Conservation (phyloP, 768 basidiomycete species). For the Tulasnella sp. region DNA sequence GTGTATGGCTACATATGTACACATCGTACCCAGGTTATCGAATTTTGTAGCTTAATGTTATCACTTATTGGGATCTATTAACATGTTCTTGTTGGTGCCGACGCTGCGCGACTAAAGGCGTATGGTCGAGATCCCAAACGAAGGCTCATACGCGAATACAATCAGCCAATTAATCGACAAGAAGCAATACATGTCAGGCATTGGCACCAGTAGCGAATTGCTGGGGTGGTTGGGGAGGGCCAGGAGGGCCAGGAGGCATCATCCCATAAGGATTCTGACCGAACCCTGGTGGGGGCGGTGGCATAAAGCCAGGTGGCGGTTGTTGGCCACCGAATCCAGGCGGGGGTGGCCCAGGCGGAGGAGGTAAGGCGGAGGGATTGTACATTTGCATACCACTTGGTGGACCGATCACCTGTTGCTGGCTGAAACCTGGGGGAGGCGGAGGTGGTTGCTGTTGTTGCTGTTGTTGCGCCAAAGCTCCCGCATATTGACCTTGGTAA, state of each 20-base stretch:
- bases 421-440: conserved; percentile 69
- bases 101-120: too few relatives aligned
- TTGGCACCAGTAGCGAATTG: conserved; percentile 8
- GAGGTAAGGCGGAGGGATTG: conserved; percentile 9
- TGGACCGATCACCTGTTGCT: conserved; percentile 45
- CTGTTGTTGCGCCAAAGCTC: conserved; percentile 52
- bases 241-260: conserved; percentile 31
- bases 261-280: conserved; percentile 27
- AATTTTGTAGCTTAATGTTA: too few relatives aligned
- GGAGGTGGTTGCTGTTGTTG: conserved; percentile 40
- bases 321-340: conserved; percentile 13
- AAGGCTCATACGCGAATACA: too few relatives aligned
- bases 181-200: too few relatives aligned
- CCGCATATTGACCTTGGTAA: conserved; percentile 90
- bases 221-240: neutral
- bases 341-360: conserved; percentile 4
- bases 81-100: too few relatives aligned
- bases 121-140: too few relatives aligned
- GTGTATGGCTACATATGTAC: too few relatives aligned
- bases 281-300: conserved; percentile 61
- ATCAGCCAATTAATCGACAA: too few relatives aligned
- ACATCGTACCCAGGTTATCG: too few relatives aligned
- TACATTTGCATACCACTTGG: conserved; percentile 20
- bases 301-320: conserved; percentile 30
- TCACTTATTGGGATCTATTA: too few relatives aligned